A percentile compares a stretch with the other conserved stretches of the same genome.
Evolutionary conservation across 78 protist genomes (phyloP).

Genomic region (Cavenderia fasciculata): DNA sequence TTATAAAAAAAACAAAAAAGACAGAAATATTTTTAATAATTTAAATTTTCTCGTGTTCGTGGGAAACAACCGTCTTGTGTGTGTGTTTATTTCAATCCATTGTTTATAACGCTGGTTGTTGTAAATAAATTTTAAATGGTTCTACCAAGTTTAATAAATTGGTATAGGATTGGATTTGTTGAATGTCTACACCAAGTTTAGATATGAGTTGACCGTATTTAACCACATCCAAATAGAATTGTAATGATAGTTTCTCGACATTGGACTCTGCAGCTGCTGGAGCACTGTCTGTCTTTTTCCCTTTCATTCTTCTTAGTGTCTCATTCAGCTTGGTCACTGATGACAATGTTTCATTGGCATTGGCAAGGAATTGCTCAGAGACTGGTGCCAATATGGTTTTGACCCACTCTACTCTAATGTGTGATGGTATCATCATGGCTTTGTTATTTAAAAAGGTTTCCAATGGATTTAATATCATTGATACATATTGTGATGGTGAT

Average conservation of each 20-base stretch:
- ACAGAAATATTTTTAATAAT: no score
- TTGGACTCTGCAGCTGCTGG: background rate
- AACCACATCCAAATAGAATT: slow-evolving; percentile 39
- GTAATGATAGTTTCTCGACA: slow-evolving; percentile 44
- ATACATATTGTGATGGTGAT: slow-evolving; percentile 32
- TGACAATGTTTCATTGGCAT: slow-evolving; percentile 2
- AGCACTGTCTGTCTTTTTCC: background rate
- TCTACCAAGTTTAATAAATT: slow-evolving; percentile 2
- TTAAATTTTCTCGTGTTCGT: no score
- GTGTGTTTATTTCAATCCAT: background rate
- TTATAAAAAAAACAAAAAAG: no score
- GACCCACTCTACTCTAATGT: slow-evolving; percentile 6
- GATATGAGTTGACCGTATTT: slow-evolving; percentile 9
- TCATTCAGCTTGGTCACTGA: slow-evolving; percentile 28
- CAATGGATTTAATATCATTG: slow-evolving; percentile 26
- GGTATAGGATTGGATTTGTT: background rate
- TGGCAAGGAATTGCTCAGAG: slow-evolving; percentile 13
- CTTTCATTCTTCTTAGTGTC: slow-evolving; percentile 21
- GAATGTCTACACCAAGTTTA: slow-evolving; percentile 16
- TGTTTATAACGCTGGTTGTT: background rate
- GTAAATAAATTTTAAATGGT: slow-evolving; percentile 34
- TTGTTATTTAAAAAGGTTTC: slow-evolving; percentile 19
- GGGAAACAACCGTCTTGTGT: background rate
- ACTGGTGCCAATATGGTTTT: slow-evolving; percentile 10
- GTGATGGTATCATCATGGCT: slow-evolving; percentile 12